Base-by-base conservation (phyloP, 2,329 filamentous ascomycete genomes). In the Aspergillus fischeri region DNA sequence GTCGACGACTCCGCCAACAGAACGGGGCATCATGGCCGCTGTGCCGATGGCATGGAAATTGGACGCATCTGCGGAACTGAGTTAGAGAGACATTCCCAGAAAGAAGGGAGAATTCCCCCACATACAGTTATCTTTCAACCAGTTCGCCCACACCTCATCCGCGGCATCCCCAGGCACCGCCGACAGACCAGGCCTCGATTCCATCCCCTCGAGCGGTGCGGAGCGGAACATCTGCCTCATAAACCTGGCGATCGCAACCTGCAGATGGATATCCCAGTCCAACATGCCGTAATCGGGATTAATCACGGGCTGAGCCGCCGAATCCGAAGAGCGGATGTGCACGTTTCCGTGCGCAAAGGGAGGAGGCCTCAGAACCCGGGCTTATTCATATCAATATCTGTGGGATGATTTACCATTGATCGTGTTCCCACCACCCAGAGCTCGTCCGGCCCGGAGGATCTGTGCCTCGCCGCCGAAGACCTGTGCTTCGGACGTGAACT, bases 361-460 rank as follows among this genome's bases (percentile, higher is more conserved):
- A 69, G 61, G 20, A 65, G 63, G 10, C 59, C 57, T 65, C 65
- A 70, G 56, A 62, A 72, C 27, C 65, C 63, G 4, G 61, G 56
- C 29, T 14, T 14, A 32, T 14, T 32, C 29, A 32, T 32, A 4
- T 4, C 29, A 6, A 28, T 28, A 28, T 28, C 8, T 1, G 29
- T 14, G 29, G 27, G 8, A 51, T 21, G 25, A 45, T 47, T 44
- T 60, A 70, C 72, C 77, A 59, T 80, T 80, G 53, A 80, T 78
- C 3, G 73, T 68, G 47, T 74, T 78, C 0, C 75, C 76, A 1
- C 77, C 78, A 28, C 75, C 77, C 4, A 79, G 61, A 1, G 74
- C 76, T 56, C 77, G 80, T 2, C 76, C 77, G 29, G 75, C 76
- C 28, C 69, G 69, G 55, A 77, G 71, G 4, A 63, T 66, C 48